Base-by-base conservation (phyloP, 495 filamentous ascomycete genomes). In the Mytilinidion resinicola region DNA sequence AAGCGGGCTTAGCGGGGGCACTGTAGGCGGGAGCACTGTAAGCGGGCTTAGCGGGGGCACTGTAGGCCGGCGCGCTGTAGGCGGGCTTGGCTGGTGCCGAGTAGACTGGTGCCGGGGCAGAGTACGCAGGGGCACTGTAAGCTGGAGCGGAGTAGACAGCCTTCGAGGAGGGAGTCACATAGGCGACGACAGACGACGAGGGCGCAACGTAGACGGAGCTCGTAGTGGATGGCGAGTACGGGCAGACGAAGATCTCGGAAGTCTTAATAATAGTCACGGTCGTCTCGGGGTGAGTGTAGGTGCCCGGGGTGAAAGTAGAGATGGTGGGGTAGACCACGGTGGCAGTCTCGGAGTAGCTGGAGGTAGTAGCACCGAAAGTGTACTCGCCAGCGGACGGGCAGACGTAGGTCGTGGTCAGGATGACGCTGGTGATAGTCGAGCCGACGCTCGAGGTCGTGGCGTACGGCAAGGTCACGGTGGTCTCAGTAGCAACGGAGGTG, bases 361-460 rank as follows among this genome's bases (percentile, higher is more conserved):
- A 78, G 25, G 70, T 71, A 56, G 83, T 86, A 67, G 85, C 87
- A 68, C 80, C 85, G 65, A 92, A 85, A 69, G 85, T 90, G 78
- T 91, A 91, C 55, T 86, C 90, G 72, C 88, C 88, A 69, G 88
- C 77, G 42, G 76, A 76, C 64, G 89, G 86, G 85, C 87, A 91
- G 65, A 85, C 81, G 71, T 86, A 90, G 66, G 85, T 87, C 66
- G 85, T 87, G 65, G 79, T 84, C 73, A 79, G 78, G 68, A 87
- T 80, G 67, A 88, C 74, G 76, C 80, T 89, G 76, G 83, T 89
- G 44, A 79, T 81, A 39, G 84, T 83, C 65, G 77, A 79, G 54
- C 67, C 67, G 69, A 76, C 74, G 68, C 81, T 85, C 42, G 74
- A 71, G 67, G 84, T 82, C 53, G 84, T 85, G 61, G 86, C 87